phyloP scores from a whole-genome alignment of 495 filamentous ascomycete genomes.

The Neurospora terricola region DNA sequence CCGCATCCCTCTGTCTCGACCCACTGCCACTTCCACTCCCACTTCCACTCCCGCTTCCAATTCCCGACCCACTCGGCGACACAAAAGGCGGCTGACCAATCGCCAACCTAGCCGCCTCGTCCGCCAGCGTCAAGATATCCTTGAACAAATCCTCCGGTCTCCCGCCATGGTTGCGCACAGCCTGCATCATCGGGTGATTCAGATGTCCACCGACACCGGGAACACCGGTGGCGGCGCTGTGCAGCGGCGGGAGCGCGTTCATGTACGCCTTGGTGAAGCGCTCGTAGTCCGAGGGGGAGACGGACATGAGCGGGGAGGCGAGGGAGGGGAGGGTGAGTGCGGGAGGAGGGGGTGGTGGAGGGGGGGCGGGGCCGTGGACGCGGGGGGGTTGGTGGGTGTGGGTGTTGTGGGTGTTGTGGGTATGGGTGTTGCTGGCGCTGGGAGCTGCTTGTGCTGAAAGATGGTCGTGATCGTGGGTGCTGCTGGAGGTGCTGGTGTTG shows the following conservation, averaged over 20 bases:
- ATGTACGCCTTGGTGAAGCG: not conserved
- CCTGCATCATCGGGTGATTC: not conserved
- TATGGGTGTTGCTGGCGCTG: not conserved
- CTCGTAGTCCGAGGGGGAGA: not conserved
- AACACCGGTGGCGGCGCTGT: not conserved
- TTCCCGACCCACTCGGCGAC: not conserved
- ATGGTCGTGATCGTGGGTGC: not conserved
- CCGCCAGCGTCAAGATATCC: conserved; percentile 32
- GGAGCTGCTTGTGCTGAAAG: not conserved
- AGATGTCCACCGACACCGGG: not conserved
- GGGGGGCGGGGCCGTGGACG: not conserved
- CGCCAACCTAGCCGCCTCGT: conserved; percentile 25
- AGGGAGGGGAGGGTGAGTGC: conserved; percentile 7
- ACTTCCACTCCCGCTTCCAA: not conserved
- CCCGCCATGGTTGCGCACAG: not conserved
- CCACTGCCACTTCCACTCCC: not conserved
- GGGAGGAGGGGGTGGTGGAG: not conserved
- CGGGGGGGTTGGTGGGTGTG: not conserved
- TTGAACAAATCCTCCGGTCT: conserved; percentile 27
- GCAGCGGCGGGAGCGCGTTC: conserved; percentile 14
- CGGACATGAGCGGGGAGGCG: conserved; percentile 2
- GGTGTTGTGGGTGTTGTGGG: not conserved
- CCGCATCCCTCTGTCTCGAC: conserved; percentile 16
- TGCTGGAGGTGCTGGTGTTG: not conserved
- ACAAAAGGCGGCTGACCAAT: conserved; percentile 6